Conservation (phyloP, 306 rosid species). For the Quercus robur region DNA sequence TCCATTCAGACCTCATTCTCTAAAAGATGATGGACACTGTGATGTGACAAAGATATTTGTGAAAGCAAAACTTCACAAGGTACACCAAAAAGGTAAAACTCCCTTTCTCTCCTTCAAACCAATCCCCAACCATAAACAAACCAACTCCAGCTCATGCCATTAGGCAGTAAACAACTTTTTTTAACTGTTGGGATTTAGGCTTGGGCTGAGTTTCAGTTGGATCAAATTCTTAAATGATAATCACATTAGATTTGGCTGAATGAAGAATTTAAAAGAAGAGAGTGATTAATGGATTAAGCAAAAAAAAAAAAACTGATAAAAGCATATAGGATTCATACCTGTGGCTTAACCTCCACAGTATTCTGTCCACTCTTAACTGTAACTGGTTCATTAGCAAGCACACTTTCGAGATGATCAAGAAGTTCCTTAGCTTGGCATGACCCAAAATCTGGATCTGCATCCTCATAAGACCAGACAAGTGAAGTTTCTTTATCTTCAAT, state of each 20-base stretch:
- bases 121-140: not conserved
- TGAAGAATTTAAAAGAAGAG: not conserved
- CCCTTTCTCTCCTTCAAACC: not conserved
- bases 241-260: not conserved
- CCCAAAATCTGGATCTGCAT: slow-evolving; percentile 78
- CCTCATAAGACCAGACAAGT: slow-evolving; percentile 68
- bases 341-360: slow-evolving; percentile 70
- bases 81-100: not conserved
- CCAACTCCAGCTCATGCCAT: not conserved
- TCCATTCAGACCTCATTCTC: not conserved
- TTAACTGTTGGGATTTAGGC: not conserved
- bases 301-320: not conserved
- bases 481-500: slow-evolving; percentile 69
- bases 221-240: not conserved
- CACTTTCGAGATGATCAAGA: slow-evolving; percentile 75
- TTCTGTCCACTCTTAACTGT: slow-evolving; percentile 66
- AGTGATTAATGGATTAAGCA: not conserved
- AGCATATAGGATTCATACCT: slow-evolving; percentile 38
- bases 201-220: not conserved
- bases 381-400: slow-evolving; percentile 78
- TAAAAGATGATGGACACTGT: not conserved
- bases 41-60: not conserved
- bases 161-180: not conserved
- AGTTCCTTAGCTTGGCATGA: slow-evolving; percentile 86
- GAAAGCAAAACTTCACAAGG: not conserved